Evolutionary conservation across 1,284 basidiomycete species (phyloP).

Genomic region (Cystobasidiaceae sp.): DNA sequence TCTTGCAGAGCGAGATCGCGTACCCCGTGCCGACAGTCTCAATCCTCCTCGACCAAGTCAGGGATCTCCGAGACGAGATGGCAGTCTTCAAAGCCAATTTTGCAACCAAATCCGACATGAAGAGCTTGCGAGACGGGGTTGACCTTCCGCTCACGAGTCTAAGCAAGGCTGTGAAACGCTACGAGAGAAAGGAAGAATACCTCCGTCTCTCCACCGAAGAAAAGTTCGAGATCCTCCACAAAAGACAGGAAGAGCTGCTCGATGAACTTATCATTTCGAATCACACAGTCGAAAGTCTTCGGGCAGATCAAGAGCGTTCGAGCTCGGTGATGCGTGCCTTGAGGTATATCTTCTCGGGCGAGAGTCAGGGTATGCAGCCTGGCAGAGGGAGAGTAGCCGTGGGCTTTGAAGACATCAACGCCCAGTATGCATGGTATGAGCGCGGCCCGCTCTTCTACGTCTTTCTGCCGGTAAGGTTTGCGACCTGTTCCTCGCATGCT

Average conservation of each 20-base stretch:
- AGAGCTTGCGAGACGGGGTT: conserved; percentile 44
- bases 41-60: conserved; percentile 42
- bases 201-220: conserved; percentile 34
- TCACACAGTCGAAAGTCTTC: conserved; percentile 13
- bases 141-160: conserved; percentile 45
- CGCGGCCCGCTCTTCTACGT: conserved; percentile 28
- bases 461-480: conserved; percentile 17
- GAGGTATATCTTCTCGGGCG: conserved; percentile 21
- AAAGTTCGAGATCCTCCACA: conserved; percentile 33
- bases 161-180: conserved; percentile 43
- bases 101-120: conserved; percentile 45
- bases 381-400: not conserved
- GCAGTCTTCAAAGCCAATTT: conserved; percentile 37
- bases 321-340: conserved; percentile 11
- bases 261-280: conserved; percentile 6
- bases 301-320: conserved; percentile 7
- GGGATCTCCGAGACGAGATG: conserved; percentile 45
- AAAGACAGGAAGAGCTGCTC: conserved; percentile 26
- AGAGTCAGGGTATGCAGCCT: not conserved
- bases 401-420: not conserved
- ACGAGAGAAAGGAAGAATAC: conserved; percentile 36
- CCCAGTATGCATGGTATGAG: conserved; percentile 12
- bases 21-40: conserved; percentile 44
- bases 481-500: not conserved
- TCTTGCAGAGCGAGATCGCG: conserved; percentile 44